These are phyloP conservation scores for Medicago lupulina DNA, from an alignment of 306 rosid species.

Conservation along the genomic window DNA sequence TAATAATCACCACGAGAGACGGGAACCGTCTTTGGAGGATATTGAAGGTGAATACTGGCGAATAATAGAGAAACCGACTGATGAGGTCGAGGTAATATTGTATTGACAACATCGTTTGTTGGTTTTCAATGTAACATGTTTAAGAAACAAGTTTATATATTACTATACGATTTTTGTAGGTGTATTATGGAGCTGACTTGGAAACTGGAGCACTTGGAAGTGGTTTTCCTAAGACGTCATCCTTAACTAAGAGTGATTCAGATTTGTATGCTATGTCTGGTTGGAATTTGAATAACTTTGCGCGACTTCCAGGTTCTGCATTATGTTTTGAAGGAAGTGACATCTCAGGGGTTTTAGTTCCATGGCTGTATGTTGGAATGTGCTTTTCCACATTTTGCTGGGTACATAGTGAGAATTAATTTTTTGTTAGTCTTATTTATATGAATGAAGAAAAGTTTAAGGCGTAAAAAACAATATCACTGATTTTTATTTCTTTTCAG, in stretches of 20 bases:
- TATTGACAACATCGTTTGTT: constrained; percentile 29
- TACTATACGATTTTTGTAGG: constrained; percentile 56
- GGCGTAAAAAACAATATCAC: too few relatives aligned
- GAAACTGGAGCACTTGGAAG: constrained; percentile 82
- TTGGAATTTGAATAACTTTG: constrained; percentile 90
- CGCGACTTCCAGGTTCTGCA: constrained; percentile 86
- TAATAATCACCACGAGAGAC: constrained; percentile 40
- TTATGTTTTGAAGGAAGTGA: constrained; percentile 83
- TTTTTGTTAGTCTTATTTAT: constrained; percentile 3
- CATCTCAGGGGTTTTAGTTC: constrained; percentile 93
- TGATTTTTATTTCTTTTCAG: too few relatives aligned
- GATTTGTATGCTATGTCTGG: constrained; percentile 71
- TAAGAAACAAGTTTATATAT: constrained; percentile 25
- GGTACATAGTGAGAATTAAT: constrained; percentile 62
- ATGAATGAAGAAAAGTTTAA: not conserved
- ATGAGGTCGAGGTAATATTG: constrained; percentile 84
- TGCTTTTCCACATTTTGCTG: constrained; percentile 96
- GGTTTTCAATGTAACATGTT: constrained; percentile 25
- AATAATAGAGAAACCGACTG: constrained; percentile 79
- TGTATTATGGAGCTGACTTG: constrained; percentile 91
- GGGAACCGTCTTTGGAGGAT: constrained; percentile 68
- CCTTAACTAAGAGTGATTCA: constrained; percentile 45
- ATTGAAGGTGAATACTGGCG: constrained; percentile 99
- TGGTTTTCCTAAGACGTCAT: constrained; percentile 77
- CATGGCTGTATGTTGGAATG: constrained; percentile 97